These are phyloP conservation scores for Histomonas meleagridis DNA, from an alignment of 208 protist species.

Conservation along the genomic window DNA sequence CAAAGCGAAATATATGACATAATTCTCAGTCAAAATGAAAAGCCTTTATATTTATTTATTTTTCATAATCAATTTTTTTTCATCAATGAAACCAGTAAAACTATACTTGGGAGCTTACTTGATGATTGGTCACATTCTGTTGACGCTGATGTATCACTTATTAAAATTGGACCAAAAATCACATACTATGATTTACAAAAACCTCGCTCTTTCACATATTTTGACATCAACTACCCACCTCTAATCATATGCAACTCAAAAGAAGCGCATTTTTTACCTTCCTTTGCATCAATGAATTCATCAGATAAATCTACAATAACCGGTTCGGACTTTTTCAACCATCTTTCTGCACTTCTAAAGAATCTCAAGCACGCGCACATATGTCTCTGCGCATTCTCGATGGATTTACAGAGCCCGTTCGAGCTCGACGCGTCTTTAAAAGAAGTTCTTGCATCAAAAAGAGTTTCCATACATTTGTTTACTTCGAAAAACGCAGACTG, in stretches of 20 bases:
- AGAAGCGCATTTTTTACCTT: too few relatives aligned
- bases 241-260: background rate
- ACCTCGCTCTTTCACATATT: background rate
- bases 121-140: background rate
- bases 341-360: too few relatives aligned
- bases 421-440: background rate
- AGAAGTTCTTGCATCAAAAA: background rate
- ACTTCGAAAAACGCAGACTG: background rate
- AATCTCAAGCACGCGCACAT: too few relatives aligned
- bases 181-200: background rate
- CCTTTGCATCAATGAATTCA: too few relatives aligned
- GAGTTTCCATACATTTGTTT: background rate
- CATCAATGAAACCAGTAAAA: background rate
- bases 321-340: too few relatives aligned
- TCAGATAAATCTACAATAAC: too few relatives aligned
- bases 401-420: too few relatives aligned
- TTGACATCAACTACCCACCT: background rate
- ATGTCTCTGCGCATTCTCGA: too few relatives aligned
- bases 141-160: background rate
- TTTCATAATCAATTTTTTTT: background rate
- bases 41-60: conserved; percentile 5
- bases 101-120: background rate
- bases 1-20: background rate
- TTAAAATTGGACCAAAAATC: background rate
- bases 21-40: background rate